phyloP scores from a whole-genome alignment of 257 asterid genomes.

The Salvia miltiorrhiza region DNA sequence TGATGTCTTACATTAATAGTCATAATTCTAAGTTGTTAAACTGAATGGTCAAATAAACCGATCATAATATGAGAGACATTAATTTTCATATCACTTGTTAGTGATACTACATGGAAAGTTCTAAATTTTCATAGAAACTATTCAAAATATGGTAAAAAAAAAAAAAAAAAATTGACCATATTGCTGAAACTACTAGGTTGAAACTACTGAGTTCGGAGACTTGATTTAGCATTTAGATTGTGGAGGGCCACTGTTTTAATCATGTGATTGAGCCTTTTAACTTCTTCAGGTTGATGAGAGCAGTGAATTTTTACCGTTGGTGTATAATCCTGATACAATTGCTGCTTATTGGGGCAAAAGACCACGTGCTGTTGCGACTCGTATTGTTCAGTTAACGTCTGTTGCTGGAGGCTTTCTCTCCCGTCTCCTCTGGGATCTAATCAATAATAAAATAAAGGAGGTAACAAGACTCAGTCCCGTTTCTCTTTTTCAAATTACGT shows the following conservation, averaged over 20 bases:
- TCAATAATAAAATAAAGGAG: conserved; percentile 86
- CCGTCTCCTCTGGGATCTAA: conserved; percentile 69
- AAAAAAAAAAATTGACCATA: not conserved
- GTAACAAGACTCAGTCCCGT: conserved; percentile 28
- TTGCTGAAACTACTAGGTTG: not conserved
- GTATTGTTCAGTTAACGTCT: conserved; percentile 79
- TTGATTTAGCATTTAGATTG: conserved; percentile 1
- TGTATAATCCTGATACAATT: conserved; percentile 81
- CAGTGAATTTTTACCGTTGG: conserved; percentile 90
- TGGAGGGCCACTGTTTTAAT: not conserved
- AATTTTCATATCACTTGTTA: not conserved
- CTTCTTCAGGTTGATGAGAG: conserved; percentile 84
- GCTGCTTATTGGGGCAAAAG: conserved; percentile 96
- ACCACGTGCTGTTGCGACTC: conserved; percentile 94
- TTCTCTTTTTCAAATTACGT: not conserved
- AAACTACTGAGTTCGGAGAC: conserved; percentile 5
- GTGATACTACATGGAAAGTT: not conserved
- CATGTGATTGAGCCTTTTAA: conserved; percentile 19
- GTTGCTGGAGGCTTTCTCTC: conserved; percentile 99
- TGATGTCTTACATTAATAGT: conserved; percentile 12
- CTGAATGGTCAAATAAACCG: not conserved
- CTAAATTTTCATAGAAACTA: not conserved
- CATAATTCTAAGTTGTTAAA: not conserved
- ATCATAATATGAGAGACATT: not conserved
- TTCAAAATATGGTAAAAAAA: not conserved